Evolutionary conservation across 805 yeast species (phyloP).

Genomic region (Barnettozyma siamensis): DNA sequence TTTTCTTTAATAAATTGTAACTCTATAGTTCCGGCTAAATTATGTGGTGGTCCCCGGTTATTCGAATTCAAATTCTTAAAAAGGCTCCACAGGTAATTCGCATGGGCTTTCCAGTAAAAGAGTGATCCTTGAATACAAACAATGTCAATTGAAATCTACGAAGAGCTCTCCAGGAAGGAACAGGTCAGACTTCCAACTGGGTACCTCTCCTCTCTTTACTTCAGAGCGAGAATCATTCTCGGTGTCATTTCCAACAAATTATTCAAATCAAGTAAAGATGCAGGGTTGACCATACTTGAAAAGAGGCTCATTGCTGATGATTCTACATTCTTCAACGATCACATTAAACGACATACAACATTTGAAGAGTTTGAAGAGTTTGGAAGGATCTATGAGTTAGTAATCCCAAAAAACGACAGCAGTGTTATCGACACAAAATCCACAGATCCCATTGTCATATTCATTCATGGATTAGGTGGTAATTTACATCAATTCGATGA

Average conservation of each 20-base stretch:
- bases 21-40: no score
- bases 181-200: constrained; percentile 3
- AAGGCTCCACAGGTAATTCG: no score
- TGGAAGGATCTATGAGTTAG: constrained; percentile 11
- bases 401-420: constrained; percentile 9
- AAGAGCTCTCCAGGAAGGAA: constrained; percentile 16
- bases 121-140: no score
- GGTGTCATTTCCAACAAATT: background rate
- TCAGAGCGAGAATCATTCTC: constrained; percentile 1
- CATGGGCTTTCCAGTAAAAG: no score
- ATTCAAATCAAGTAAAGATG: background rate
- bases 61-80: no score
- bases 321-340: constrained; percentile 11
- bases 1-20: no score
- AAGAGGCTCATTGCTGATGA: constrained; percentile 13
- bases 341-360: constrained; percentile 9
- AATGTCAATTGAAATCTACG: constrained; percentile 19
- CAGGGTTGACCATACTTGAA: constrained; percentile 14
- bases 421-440: constrained; percentile 9
- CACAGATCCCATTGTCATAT: constrained; percentile 37
- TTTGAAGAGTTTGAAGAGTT: constrained; percentile 9
- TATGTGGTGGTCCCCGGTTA: no score
- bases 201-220: background rate
- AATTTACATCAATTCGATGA: constrained; percentile 81
- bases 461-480: constrained; percentile 90